Evolutionary conservation across 2,329 filamentous ascomycete genomes (phyloP).

Genomic region (Xylariomycetidae sp.): DNA sequence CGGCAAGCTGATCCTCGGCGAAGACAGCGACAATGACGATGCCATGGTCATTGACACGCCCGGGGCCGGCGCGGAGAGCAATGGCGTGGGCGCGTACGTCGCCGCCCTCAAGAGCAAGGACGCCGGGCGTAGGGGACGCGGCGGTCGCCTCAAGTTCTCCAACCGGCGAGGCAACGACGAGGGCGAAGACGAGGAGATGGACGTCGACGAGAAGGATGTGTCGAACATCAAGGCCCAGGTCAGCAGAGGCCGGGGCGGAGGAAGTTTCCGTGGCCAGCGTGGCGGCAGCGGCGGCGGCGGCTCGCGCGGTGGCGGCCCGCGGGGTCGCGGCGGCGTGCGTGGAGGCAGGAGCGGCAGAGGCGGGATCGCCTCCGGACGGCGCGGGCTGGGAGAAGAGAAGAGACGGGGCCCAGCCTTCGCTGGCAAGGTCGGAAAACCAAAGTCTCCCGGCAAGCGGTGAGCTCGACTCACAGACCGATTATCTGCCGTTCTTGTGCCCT

Average conservation of each 20-base stretch:
- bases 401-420: slow-evolving; percentile 34
- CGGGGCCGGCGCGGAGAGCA: slow-evolving; percentile 35
- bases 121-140: slow-evolving; percentile 56
- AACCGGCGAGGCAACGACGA: slow-evolving; percentile 50
- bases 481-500: no score
- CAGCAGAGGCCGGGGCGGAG: slow-evolving; percentile 22
- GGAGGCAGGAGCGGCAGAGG: slow-evolving; percentile 29
- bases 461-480: no score
- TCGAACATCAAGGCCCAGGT: slow-evolving; percentile 46
- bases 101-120: slow-evolving; percentile 64
- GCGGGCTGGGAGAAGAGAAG: slow-evolving; percentile 46
- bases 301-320: slow-evolving; percentile 13
- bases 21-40: slow-evolving; percentile 44
- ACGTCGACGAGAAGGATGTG: slow-evolving; percentile 43
- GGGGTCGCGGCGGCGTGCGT: slow-evolving; percentile 14
- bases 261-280: slow-evolving; percentile 17
- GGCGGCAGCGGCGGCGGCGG: slow-evolving; percentile 11
- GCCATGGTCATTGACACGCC: slow-evolving; percentile 59
- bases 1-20: slow-evolving; percentile 72
- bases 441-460: slow-evolving; percentile 25
- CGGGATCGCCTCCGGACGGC: slow-evolving; percentile 38
- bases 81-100: slow-evolving; percentile 63
- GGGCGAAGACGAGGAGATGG: slow-evolving; percentile 47
- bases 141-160: slow-evolving; percentile 66
- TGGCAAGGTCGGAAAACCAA: slow-evolving; percentile 34